Base-by-base conservation (phyloP, 257 asterid genomes). In the Solanum paucissectum region DNA sequence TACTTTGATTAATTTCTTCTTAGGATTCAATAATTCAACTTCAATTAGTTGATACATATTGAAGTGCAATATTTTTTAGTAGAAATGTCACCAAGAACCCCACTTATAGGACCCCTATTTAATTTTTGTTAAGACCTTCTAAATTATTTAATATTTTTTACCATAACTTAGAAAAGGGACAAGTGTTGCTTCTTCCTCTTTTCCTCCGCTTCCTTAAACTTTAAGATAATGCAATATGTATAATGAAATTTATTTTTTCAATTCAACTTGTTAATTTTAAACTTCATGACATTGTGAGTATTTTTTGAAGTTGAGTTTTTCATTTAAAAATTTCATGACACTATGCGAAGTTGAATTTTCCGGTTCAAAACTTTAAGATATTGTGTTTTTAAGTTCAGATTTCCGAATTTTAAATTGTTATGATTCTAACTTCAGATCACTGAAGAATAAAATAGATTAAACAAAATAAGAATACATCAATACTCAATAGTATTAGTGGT, bases 321-420 rank as follows among this genome's bases (percentile, higher is more conserved):
- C 55, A 12, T 12, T 66, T 66, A 7, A 25, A 66, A 12, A 12
- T 25, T 27, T 66, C 6, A 27, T 27, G 9, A 66, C 0, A 66
- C 6, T 2, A 7, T 68, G 20, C 7, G 9, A 68, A 12, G 21
- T 68, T 68, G 9, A 68, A 6, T 27, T 12, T 68, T 25, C 27
- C 36, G 20, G 14, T 27, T 27, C 21, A 68, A 27, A 68, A 68
- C 20, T 12, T 68, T 7, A 68, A 16, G 34, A 71, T 6, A 27
- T 13, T 27, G 20, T 66, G 20, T 66, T 27, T 5, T 69, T 29
- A 69, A 69, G 75, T 69, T 69, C 38, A 66, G 1, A 11, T 68
- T 68, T 27, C 0, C 0, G 34, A 18, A 68, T 6, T 66, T 66
- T 27, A 0, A 58, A 25, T 27, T 0, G 5, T 66, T 12, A 5